Evolutionary conservation across 2,329 filamentous ascomycete genomes (phyloP).

Genomic region (Ascochyta fabae): DNA sequence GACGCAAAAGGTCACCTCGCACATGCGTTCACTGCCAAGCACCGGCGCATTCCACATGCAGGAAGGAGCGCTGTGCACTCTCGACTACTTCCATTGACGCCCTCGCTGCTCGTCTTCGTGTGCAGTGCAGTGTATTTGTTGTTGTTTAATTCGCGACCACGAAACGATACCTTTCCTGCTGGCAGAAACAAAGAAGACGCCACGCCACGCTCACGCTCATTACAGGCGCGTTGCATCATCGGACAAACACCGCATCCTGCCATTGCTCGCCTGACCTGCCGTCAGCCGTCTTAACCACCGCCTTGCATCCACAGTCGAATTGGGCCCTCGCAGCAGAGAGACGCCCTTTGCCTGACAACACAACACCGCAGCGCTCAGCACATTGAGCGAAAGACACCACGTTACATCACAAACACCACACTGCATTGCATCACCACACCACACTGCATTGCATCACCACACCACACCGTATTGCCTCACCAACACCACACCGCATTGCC

Average conservation of each 20-base stretch:
- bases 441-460: background rate
- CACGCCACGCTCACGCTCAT: conserved; percentile 1
- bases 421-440: background rate
- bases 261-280: conserved; percentile 13
- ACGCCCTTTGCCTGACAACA: background rate
- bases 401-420: conserved; percentile 11
- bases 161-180: background rate
- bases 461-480: too few relatives aligned
- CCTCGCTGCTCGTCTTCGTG: background rate
- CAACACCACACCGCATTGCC: background rate
- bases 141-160: background rate
- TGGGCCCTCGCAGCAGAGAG: background rate
- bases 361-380: background rate
- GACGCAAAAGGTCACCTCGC: conserved; percentile 9
- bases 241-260: conserved; percentile 8
- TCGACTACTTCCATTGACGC: background rate
- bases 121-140: background rate
- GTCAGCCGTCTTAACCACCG: conserved; percentile 5
- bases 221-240: conserved; percentile 1
- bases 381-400: background rate
- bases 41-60: conserved; percentile 8
- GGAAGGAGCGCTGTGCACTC: background rate
- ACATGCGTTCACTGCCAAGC: conserved; percentile 18
- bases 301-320: conserved; percentile 16
- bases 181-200: too few relatives aligned